These are phyloP conservation scores for Nigrospora sphaerica DNA, from an alignment of 2,329 filamentous ascomycete genomes.

Conservation along the genomic window DNA sequence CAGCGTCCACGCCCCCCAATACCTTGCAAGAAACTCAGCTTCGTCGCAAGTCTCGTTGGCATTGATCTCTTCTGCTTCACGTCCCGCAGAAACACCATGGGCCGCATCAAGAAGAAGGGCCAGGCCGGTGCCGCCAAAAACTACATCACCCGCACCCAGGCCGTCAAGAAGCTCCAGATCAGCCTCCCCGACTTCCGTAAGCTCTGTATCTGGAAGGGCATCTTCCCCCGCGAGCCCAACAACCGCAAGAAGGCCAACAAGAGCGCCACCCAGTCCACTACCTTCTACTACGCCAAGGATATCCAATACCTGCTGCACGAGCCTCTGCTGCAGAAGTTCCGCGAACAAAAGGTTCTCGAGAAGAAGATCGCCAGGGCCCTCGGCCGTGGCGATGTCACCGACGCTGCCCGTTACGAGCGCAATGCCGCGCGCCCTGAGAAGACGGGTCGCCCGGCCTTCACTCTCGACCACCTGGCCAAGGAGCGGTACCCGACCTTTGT, in stretches of 20 bases:
- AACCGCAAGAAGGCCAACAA: constrained; percentile 97
- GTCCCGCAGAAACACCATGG: constrained; percentile 38
- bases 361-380: constrained; percentile 96
- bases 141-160: constrained; percentile 95
- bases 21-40: too few species aligned
- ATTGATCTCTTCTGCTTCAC: too few species aligned
- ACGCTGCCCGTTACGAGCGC: constrained; percentile 78
- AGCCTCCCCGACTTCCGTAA: constrained; percentile 95
- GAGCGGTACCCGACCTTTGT: constrained; percentile 97
- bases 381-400: constrained; percentile 81
- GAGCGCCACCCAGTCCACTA: constrained; percentile 82
- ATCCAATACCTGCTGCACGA: constrained; percentile 98
- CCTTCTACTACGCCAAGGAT: constrained; percentile 88
- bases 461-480: constrained; percentile 92
- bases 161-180: constrained; percentile 95
- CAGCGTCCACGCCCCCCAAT: too few species aligned
- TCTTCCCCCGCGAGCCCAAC: constrained; percentile 94
- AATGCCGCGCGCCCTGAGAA: constrained; percentile 86
- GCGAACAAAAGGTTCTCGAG: constrained; percentile 91
- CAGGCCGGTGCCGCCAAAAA: constrained; percentile 91
- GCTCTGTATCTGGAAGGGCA: constrained; percentile 99
- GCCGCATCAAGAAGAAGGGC: constrained; percentile 85
- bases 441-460: constrained; percentile 82
- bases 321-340: constrained; percentile 87
- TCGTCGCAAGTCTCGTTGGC: too few species aligned